Conservation (phyloP, 176 grass and related monocot genomes). For the bread wheat (Triticum aestivum) region IWGSC_CS_RefSeq_v2.1 NC_057805.1:337086293-337086792, state of each 20-base stretch:
- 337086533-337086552: conserved; percentile 29
- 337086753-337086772: too few species aligned
- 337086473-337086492: background rate
- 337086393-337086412: background rate
- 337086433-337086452: background rate
- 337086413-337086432: background rate
- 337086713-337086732: background rate
- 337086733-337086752: background rate
- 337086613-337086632: background rate
- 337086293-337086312: conserved; percentile 64
- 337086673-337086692: background rate
- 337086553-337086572: conserved; percentile 20
- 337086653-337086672: background rate
- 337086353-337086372: background rate
- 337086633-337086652: background rate
- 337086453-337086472: background rate
- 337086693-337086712: background rate
- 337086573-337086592: conserved; percentile 19
- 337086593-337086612: background rate
- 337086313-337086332: conserved; percentile 56
- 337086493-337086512: background rate
- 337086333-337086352: background rate
- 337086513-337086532: conserved; percentile 34
- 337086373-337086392: background rate
- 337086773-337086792: too few species aligned